Conservation (phyloP, 805 yeast species). For the Pichia heedii region DNA sequence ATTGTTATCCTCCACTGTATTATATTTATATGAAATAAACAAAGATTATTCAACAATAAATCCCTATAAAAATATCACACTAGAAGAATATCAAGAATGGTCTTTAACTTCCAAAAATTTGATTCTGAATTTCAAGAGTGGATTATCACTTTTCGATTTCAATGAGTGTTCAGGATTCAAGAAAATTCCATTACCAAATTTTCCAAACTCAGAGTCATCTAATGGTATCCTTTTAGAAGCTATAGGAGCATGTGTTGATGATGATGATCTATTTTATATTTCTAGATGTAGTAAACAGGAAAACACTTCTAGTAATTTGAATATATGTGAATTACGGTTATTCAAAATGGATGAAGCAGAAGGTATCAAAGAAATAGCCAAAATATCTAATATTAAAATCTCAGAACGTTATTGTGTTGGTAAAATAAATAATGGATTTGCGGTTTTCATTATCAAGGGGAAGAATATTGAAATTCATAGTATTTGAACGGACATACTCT, state of each 20-base stretch:
- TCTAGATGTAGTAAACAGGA: neutral
- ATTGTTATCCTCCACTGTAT: conserved; percentile 16
- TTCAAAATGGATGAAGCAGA: conserved; percentile 17
- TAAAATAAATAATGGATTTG: conserved; percentile 9
- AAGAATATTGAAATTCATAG: conserved; percentile 12
- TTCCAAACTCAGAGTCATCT: neutral
- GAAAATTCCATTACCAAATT: conserved; percentile 10
- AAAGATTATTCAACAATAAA: neutral
- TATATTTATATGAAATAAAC: conserved; percentile 14
- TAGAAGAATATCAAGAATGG: conserved; percentile 14
- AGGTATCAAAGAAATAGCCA: conserved; percentile 13
- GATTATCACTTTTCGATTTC: conserved; percentile 5
- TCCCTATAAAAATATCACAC: conserved; percentile 10
- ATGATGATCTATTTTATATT: conserved; percentile 15
- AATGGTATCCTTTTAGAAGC: neutral
- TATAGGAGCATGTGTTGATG: conserved; percentile 15
- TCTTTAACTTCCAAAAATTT: conserved; percentile 16
- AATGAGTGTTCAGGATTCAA: conserved; percentile 11
- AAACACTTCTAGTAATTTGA: neutral
- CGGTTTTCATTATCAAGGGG: conserved; percentile 12
- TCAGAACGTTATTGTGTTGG: conserved; percentile 17
- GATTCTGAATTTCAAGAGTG: conserved; percentile 14
- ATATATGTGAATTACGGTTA: conserved; percentile 5
- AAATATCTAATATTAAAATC: conserved; percentile 3
- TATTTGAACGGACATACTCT: too few species aligned